phyloP scores from a whole-genome alignment of 352 stramenopile genomes.

The Phytophthora pini region DNA sequence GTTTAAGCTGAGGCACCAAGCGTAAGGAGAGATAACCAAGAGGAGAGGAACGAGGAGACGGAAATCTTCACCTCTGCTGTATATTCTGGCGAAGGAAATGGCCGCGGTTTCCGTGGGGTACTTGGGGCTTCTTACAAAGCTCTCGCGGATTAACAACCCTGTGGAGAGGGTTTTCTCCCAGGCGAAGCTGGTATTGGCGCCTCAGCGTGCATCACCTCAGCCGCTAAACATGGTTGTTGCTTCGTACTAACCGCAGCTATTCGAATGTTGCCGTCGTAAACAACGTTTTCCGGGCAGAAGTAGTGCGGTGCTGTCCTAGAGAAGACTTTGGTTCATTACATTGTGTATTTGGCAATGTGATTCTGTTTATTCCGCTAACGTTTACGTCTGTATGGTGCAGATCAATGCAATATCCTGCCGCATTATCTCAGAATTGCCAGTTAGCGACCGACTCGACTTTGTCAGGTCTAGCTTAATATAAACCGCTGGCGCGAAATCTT shows the following conservation, averaged over 20 bases:
- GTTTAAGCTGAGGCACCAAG: conserved; percentile 1
- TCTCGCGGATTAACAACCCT: conserved; percentile 3
- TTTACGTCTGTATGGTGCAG: no score
- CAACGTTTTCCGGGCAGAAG: not conserved
- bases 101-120: not conserved
- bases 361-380: no score
- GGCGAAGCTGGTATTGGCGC: not conserved
- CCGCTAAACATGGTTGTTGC: conserved; percentile 1
- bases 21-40: not conserved
- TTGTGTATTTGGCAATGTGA: no score
- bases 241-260: conserved; percentile 3
- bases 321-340: no score
- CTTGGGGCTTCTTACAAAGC: not conserved
- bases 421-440: no score
- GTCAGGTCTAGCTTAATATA: no score
- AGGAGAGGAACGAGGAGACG: not conserved
- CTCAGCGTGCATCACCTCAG: not conserved
- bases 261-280: not conserved
- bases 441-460: no score
- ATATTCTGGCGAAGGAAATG: not conserved
- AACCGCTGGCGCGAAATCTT: no score
- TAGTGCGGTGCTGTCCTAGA: no score
- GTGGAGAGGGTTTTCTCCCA: conserved; percentile 7
- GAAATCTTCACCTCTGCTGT: not conserved
- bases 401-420: no score